These are phyloP conservation scores for Solanum lycopersicoides DNA, from an alignment of 257 asterid genomes.

Conservation along the genomic window DNA sequence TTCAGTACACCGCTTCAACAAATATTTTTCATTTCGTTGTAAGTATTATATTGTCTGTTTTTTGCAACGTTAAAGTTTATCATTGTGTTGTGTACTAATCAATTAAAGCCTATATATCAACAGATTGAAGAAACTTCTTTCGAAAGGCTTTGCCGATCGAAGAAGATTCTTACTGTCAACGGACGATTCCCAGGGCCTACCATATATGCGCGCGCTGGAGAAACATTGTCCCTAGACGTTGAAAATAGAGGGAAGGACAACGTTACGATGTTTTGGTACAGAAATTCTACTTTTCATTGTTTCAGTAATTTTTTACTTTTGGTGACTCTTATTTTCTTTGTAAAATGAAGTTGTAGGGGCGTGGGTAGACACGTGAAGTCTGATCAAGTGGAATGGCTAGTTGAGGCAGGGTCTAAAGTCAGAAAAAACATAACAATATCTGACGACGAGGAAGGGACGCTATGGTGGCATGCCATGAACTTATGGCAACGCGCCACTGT, in stretches of 20 bases:
- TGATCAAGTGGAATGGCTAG: slow-evolving; percentile 17
- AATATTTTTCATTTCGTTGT: too few species aligned
- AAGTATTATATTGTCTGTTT: too few species aligned
- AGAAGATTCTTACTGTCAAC: slow-evolving; percentile 41
- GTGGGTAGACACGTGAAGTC: rapidly evolving
- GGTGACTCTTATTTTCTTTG: neutral
- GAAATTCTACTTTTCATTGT: too few species aligned
- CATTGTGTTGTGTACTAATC: too few species aligned
- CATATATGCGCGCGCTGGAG: neutral
- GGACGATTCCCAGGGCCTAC: too few species aligned
- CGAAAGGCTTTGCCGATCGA: slow-evolving; percentile 26
- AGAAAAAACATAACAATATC: slow-evolving; percentile 25
- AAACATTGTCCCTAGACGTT: too few species aligned
- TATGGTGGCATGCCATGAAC: slow-evolving; percentile 60
- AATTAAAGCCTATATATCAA: too few species aligned
- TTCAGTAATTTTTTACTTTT: neutral
- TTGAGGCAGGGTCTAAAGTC: slow-evolving; percentile 29
- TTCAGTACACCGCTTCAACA: too few species aligned
- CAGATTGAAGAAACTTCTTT: slow-evolving; percentile 24
- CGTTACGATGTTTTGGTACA: neutral
- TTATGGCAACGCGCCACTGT: slow-evolving; percentile 48
- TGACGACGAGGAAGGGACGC: slow-evolving; percentile 18
- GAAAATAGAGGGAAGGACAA: neutral
- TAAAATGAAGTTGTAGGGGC: neutral
- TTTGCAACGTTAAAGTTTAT: neutral